Conservation (phyloP, 2,329 filamentous ascomycete genomes). For the Pezicula carpinea region DNA sequence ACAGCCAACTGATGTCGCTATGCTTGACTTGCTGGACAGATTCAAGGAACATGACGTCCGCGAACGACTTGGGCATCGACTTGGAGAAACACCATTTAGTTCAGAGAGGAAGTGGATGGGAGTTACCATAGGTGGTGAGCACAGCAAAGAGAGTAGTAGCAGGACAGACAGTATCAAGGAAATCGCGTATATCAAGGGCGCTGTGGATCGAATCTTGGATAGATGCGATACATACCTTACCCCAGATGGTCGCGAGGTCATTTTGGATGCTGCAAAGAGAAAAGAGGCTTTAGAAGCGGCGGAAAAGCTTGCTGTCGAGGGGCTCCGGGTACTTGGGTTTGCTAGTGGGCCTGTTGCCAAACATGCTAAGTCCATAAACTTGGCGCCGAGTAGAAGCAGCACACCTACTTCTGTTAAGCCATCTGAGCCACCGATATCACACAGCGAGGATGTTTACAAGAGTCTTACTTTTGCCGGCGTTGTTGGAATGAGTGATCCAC, state of each 20-base stretch:
- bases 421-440: slow-evolving; percentile 23
- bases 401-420: slow-evolving; percentile 40
- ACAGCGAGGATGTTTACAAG: slow-evolving; percentile 70
- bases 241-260: slow-evolving; percentile 78
- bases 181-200: slow-evolving; percentile 92
- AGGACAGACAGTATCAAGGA: slow-evolving; percentile 54
- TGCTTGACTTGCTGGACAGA: slow-evolving; percentile 85
- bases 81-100: slow-evolving; percentile 88
- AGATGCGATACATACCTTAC: slow-evolving; percentile 90
- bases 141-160: slow-evolving; percentile 26
- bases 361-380: slow-evolving; percentile 35
- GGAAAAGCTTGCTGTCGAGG: slow-evolving; percentile 81
- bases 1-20: slow-evolving; percentile 95
- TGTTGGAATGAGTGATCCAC: slow-evolving; percentile 96
- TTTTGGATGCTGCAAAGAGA: slow-evolving; percentile 71
- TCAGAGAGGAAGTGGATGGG: slow-evolving; percentile 99
- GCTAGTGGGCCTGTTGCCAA: slow-evolving; percentile 71
- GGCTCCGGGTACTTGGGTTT: slow-evolving; percentile 86
- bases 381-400: slow-evolving; percentile 39
- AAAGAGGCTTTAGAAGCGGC: slow-evolving; percentile 75
- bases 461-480: slow-evolving; percentile 86
- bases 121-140: slow-evolving; percentile 64
- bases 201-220: slow-evolving; percentile 79
- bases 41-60: slow-evolving; percentile 91
- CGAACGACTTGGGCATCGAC: slow-evolving; percentile 75